Evolutionary conservation across 2,329 filamentous ascomycete genomes (phyloP).

Genomic region (Trichoderma breve): DNA sequence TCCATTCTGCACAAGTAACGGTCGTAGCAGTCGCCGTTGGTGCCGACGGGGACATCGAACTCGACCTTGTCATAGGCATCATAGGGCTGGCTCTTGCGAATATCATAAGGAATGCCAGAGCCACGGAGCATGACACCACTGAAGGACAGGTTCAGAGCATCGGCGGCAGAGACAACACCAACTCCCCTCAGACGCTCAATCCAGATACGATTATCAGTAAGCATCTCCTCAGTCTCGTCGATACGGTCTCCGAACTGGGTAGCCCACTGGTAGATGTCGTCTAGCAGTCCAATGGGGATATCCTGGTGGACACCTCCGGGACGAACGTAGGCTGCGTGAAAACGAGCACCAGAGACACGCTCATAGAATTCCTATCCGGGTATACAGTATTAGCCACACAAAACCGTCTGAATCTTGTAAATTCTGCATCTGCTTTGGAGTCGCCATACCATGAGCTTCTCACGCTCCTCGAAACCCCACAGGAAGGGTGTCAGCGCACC

Average conservation of each 20-base stretch:
- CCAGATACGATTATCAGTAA: constrained; percentile 99
- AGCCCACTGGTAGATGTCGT: constrained; percentile 99
- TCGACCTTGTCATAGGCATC: constrained; percentile 98
- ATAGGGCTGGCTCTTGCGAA: constrained; percentile 95
- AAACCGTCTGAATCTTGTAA: neutral
- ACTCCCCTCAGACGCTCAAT: constrained; percentile 87
- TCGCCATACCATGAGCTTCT: constrained; percentile 90
- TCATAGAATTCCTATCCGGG: constrained; percentile 92
- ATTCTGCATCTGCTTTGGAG: neutral
- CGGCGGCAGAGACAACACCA: constrained; percentile 84
- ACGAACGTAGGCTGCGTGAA: constrained; percentile 95
- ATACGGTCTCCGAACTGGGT: constrained; percentile 98
- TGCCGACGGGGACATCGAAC: constrained; percentile 94
- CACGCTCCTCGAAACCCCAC: constrained; percentile 99
- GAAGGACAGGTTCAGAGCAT: constrained; percentile 97
- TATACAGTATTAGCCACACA: neutral
- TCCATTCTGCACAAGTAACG: constrained; percentile 99
- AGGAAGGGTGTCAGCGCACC: constrained; percentile 96
- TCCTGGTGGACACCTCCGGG: constrained; percentile 96
- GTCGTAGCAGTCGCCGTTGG: constrained; percentile 98
- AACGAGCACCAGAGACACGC: constrained; percentile 94
- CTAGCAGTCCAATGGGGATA: constrained; percentile 86
- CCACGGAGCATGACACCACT: constrained; percentile 97
- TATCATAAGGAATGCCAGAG: constrained; percentile 92
- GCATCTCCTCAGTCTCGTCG: constrained; percentile 96